Evolutionary conservation across 2,329 filamentous ascomycete genomes (phyloP).

Genomic region (Dothistroma pini): DNA sequence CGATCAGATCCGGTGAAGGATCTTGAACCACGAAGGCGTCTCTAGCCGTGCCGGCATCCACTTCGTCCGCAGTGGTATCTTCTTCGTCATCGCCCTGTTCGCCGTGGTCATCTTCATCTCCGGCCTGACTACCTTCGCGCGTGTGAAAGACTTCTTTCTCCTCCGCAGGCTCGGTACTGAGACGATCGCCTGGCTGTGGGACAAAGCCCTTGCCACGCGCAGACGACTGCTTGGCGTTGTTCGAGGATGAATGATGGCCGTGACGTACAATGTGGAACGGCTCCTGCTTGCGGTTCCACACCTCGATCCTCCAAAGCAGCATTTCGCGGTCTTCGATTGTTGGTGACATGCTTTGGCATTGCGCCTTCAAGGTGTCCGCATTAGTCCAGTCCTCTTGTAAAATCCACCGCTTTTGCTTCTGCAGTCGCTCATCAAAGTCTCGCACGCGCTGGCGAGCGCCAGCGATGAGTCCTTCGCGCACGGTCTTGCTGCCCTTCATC

Average conservation of each 20-base stretch:
- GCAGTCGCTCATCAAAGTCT: slow-evolving; percentile 51
- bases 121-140: slow-evolving; percentile 6
- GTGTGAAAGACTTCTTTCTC: slow-evolving; percentile 21
- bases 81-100: slow-evolving; percentile 10
- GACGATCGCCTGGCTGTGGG: slow-evolving; percentile 23
- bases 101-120: slow-evolving; percentile 6
- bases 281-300: slow-evolving; percentile 36
- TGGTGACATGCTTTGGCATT: slow-evolving; percentile 59
- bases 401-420: slow-evolving; percentile 55
- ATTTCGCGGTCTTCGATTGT: slow-evolving; percentile 61
- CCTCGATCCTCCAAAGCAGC: slow-evolving; percentile 45
- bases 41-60: slow-evolving; percentile 1
- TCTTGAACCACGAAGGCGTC: slow-evolving; percentile 10
- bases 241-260: slow-evolving; percentile 5
- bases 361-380: slow-evolving; percentile 50
- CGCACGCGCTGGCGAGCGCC: slow-evolving; percentile 44
- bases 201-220: slow-evolving; percentile 2
- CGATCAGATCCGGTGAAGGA: not conserved
- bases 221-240: not conserved
- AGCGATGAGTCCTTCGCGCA: slow-evolving; percentile 43
- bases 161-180: slow-evolving; percentile 26
- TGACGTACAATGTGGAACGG: slow-evolving; percentile 25
- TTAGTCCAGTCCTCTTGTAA: slow-evolving; percentile 51
- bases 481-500: slow-evolving; percentile 45
- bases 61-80: slow-evolving; percentile 12